Percentiles rank a stretch among this genome's conserved stretches.
Evolutionary conservation across 345 rosid genomes (phyloP).

Genomic region (Populus alba): DNA sequence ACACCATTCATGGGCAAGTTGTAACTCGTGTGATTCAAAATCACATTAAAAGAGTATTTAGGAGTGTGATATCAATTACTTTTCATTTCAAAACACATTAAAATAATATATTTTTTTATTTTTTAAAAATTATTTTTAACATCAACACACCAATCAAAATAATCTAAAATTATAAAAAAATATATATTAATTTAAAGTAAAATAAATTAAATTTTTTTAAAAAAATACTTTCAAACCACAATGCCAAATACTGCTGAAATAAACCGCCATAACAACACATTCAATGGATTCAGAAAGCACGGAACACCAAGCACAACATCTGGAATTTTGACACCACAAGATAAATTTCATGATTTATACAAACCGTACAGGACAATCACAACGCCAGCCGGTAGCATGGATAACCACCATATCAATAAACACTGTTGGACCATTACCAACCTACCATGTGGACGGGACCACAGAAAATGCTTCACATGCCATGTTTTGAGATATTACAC

Average conservation of each 20-base stretch:
- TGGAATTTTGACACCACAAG: no score
- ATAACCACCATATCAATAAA: not conserved
- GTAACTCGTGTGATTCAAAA: not conserved
- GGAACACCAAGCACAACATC: not conserved
- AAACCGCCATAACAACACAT: not conserved
- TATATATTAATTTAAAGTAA: no score
- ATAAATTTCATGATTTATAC: not conserved
- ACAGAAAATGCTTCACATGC: slow-evolving; percentile 16
- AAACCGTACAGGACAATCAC: not conserved
- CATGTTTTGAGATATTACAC: not conserved
- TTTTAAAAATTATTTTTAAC: no score
- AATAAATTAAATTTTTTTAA: no score
- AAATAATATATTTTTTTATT: no score
- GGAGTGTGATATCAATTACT: no score
- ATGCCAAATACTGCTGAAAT: not conserved
- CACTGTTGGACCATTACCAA: not conserved
- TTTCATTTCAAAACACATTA: no score
- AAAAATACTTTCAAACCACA: no score
- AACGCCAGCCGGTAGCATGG: not conserved
- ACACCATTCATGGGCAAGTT: no score
- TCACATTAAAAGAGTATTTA: not conserved
- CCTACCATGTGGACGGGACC: not conserved
- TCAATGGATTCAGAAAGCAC: not conserved
- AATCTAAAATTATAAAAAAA: no score
- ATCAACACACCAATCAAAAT: no score